Base-by-base conservation (phyloP, 225 moss, liverwort and hornwort genomes). In the Thuidium tamariscinum region DNA sequence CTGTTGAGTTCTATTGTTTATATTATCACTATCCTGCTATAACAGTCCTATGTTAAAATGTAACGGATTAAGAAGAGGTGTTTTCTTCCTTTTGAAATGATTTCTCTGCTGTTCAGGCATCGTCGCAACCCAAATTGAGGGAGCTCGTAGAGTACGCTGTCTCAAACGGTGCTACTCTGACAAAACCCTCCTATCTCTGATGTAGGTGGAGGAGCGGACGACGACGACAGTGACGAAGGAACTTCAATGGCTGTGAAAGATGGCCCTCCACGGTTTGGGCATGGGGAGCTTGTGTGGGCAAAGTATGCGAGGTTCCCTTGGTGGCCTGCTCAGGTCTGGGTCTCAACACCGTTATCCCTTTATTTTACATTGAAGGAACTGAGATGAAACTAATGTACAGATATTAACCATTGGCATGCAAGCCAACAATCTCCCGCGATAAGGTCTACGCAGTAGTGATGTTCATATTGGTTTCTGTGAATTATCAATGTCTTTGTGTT, bases 261-360 rank as follows among this genome's bases (percentile, higher is more conserved):
- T 66, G 65, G 71, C 16, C 73, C 85, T 83, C 83, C 93, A 85
- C 87, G 85, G 32, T 99, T 96, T 86, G 86, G 91, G 80, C 89
- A 93, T 56, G 99, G 97, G 60, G 96, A 99, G 78, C 94, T 99
- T 86, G 93, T 93, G 69, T 99, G 97, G 99, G 99, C 99, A 77
- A 99, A 99, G 84, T 95, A 95, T 95, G 99, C 96, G 11, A 94
- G 97, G 77, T 99, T 99, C 60, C 99, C 99, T 73, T 99, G 99
- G 99, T 99, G 99, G 99, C 97, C 99, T 89, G 99, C 99, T 59
- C 94, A 95, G 99, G 99, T 99, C 68, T 21, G 87, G 79, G 17
- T 74, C 68, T 82, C 46, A 74, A 81, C 73, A 77, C 56, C 37
- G 7, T 59, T 60, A 59, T 78, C 41, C 54, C 73, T 42, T 63